phyloP scores from a whole-genome alignment of 305 asterid species.

The Rubia tinctorum region DNA sequence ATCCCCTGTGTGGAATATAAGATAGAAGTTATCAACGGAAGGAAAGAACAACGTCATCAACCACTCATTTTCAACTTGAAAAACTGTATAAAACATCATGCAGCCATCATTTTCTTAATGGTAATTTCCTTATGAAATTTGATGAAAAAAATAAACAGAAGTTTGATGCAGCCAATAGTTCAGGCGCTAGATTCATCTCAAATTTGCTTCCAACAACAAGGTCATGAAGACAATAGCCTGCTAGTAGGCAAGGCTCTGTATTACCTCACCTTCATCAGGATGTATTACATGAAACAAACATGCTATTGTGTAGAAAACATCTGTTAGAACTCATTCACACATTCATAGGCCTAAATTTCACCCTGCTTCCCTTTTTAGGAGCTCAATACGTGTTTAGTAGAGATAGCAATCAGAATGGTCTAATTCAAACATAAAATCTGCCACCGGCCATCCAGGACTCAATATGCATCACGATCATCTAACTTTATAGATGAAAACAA shows the following conservation, averaged over 20 bases:
- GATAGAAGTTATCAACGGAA: neutral
- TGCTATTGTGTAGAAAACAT: neutral
- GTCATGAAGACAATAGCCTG: neutral
- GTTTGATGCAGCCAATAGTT: neutral
- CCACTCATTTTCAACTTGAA: neutral
- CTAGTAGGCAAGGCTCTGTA: neutral
- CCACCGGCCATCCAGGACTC: neutral
- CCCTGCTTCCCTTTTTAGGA: neutral
- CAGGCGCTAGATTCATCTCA: neutral
- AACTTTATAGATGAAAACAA: neutral
- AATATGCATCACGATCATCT: neutral
- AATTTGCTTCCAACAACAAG: neutral
- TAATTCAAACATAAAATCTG: neutral
- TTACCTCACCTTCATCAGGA: no score
- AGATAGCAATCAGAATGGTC: neutral
- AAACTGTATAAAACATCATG: neutral
- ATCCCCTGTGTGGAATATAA: slow-evolving; percentile 57
- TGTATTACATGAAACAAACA: neutral
- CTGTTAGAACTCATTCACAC: neutral
- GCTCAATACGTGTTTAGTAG: neutral
- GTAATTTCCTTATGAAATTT: neutral
- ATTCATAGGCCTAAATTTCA: neutral
- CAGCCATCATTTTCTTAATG: neutral
- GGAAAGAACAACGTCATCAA: neutral
- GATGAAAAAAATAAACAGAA: neutral